Conservation (phyloP, 306 rosid species). For the Abrus precatorius region DNA sequence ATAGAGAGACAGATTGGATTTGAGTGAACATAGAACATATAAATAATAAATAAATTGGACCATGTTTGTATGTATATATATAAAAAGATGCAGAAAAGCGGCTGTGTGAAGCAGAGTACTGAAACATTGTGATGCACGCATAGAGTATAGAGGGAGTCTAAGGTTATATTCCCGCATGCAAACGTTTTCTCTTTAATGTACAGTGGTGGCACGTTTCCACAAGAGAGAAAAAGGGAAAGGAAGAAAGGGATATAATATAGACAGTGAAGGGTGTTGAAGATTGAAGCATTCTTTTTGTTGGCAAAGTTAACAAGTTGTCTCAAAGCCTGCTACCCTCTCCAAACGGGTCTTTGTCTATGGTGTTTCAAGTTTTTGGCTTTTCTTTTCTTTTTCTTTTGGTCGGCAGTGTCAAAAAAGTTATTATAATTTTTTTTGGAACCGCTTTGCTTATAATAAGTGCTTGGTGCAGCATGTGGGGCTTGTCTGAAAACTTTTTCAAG, state of each 20-base stretch:
- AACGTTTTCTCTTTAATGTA: slow-evolving; percentile 62
- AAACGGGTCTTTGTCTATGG: slow-evolving; percentile 53
- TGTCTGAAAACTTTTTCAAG: slow-evolving; percentile 47
- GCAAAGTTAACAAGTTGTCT: slow-evolving; percentile 58
- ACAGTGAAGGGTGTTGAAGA: slow-evolving; percentile 42
- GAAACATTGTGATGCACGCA: slow-evolving; percentile 68
- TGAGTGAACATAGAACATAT: neutral
- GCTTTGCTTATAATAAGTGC: slow-evolving; percentile 48
- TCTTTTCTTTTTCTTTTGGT: slow-evolving; percentile 63
- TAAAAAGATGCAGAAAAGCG: slow-evolving; percentile 19
- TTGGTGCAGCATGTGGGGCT: slow-evolving; percentile 50
- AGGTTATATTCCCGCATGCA: slow-evolving; percentile 94
- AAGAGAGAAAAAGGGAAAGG: slow-evolving; percentile 47
- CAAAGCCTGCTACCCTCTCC: slow-evolving; percentile 45
- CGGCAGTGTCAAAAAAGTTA: slow-evolving; percentile 53
- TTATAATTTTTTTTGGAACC: slow-evolving; percentile 40
- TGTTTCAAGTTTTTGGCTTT: slow-evolving; percentile 57
- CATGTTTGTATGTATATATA: slow-evolving; percentile 11
- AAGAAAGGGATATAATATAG: slow-evolving; percentile 29
- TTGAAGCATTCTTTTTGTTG: slow-evolving; percentile 42
- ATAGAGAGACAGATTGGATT: slow-evolving; percentile 37
- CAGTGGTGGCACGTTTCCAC: slow-evolving; percentile 80
- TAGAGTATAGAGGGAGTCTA: slow-evolving; percentile 45
- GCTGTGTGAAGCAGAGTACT: slow-evolving; percentile 27
- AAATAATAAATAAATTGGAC: neutral